Percentiles rank a stretch among this genome's conserved stretches.
Conservation (phyloP, 2,329 filamentous ascomycete species). For the Teratosphaeria viscida region DNA sequence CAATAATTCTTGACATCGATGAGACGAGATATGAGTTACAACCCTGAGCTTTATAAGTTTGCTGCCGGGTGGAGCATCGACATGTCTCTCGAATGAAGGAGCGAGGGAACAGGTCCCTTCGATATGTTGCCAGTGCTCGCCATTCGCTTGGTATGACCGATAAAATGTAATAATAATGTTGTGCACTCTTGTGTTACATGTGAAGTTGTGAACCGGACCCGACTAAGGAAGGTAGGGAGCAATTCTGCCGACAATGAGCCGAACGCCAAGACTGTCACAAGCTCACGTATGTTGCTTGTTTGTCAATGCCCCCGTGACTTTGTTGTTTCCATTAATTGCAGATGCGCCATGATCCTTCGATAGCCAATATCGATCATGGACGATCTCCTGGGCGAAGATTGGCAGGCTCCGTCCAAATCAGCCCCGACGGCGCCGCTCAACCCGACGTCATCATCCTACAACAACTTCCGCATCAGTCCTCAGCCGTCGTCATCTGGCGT, state of each 20-base stretch:
- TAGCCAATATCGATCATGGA: constrained; percentile 28
- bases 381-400: constrained; percentile 40
- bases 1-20: too few relatives aligned
- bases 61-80: too few relatives aligned
- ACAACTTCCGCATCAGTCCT: constrained; percentile 29
- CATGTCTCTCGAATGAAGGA: too few relatives aligned
- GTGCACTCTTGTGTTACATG: too few relatives aligned
- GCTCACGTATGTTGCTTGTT: background rate
- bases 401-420: constrained; percentile 26
- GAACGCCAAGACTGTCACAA: background rate
- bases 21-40: too few relatives aligned
- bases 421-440: constrained; percentile 12
- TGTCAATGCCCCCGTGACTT: background rate
- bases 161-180: too few relatives aligned
- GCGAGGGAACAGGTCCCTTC: too few relatives aligned
- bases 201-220: background rate
- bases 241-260: background rate
- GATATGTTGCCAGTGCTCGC: too few relatives aligned
- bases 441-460: constrained; percentile 18
- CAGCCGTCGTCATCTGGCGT: constrained; percentile 28
- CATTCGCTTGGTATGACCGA: too few relatives aligned
- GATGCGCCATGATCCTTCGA: background rate
- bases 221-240: background rate
- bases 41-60: too few relatives aligned
- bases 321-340: background rate